Percentiles rank a stretch among this genome's conserved stretches.
Conservation (phyloP, 2,329 filamentous ascomycete genomes). For the Hymenoscyphus scutula region DNA sequence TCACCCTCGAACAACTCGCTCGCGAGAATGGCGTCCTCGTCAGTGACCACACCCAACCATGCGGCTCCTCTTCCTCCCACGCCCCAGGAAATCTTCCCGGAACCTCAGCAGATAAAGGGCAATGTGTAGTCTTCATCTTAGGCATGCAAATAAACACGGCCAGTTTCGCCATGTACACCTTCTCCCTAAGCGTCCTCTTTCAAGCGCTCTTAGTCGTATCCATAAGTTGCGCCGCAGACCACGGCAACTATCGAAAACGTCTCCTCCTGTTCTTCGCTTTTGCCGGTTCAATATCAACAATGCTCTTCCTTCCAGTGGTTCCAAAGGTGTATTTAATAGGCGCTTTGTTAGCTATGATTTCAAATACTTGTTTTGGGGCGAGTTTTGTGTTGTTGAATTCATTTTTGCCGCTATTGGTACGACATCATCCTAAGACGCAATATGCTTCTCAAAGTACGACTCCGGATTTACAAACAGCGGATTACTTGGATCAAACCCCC, state of each 20-base stretch:
- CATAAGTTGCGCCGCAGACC: constrained; percentile 93
- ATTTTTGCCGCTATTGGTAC: constrained; percentile 85
- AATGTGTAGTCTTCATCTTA: constrained; percentile 80
- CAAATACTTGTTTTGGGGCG: constrained; percentile 91
- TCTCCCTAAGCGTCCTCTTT: constrained; percentile 84
- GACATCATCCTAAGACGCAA: constrained; percentile 62
- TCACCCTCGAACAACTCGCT: constrained; percentile 89
- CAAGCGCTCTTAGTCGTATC: constrained; percentile 91
- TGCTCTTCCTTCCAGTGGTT: constrained; percentile 80
- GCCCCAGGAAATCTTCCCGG: constrained; percentile 21
- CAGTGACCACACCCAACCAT: constrained; percentile 72
- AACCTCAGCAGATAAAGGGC: constrained; percentile 46
- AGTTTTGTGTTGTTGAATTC: constrained; percentile 96
- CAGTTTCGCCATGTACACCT: constrained; percentile 98
- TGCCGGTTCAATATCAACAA: constrained; percentile 76
- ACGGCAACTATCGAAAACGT: constrained; percentile 87
- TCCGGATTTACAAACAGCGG: constrained; percentile 28
- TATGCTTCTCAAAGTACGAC: constrained; percentile 28
- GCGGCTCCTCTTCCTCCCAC: constrained; percentile 40
- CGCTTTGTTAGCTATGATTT: constrained; percentile 79
- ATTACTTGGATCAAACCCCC: constrained; percentile 19
- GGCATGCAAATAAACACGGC: constrained; percentile 91
- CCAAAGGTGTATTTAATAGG: constrained; percentile 77
- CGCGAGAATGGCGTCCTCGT: constrained; percentile 87
- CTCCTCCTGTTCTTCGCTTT: constrained; percentile 84